Evolutionary conservation across 2,329 filamentous ascomycete genomes (phyloP).

Genomic region (Fusarium coicis): DNA sequence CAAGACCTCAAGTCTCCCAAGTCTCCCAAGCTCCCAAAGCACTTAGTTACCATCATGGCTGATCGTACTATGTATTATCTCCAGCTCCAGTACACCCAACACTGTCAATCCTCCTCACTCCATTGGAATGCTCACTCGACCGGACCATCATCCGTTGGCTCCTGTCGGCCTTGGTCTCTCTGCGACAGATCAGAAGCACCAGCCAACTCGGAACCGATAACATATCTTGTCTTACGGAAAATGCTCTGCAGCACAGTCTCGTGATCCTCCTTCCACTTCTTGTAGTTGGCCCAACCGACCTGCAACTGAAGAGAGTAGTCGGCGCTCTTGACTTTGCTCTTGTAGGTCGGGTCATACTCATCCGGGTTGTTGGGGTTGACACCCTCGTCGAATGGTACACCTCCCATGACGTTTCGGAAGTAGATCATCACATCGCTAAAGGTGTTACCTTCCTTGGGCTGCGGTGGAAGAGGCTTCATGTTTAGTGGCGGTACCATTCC

Average conservation of each 20-base stretch:
- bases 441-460: background rate
- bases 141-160: background rate
- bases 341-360: background rate
- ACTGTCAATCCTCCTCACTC: rapidly evolving
- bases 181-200: background rate
- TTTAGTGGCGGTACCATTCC: background rate
- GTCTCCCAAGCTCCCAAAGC: too few relatives aligned
- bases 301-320: background rate
- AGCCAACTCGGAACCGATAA: background rate
- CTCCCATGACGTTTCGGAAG: background rate
- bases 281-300: background rate
- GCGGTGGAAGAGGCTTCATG: background rate
- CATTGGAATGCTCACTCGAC: background rate
- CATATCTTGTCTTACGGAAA: background rate
- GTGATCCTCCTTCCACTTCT: background rate
- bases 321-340: background rate
- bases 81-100: rapidly evolving
- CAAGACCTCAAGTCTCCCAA: background rate
- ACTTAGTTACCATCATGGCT: background rate
- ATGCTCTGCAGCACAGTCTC: background rate
- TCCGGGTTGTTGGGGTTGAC: background rate
- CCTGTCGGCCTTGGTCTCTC: background rate
- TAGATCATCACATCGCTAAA: background rate
- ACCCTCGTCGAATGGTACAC: background rate
- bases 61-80: too few relatives aligned